phyloP scores from a whole-genome alignment of 768 basidiomycete genomes.

The Chlorophyllum brunneum region DNA sequence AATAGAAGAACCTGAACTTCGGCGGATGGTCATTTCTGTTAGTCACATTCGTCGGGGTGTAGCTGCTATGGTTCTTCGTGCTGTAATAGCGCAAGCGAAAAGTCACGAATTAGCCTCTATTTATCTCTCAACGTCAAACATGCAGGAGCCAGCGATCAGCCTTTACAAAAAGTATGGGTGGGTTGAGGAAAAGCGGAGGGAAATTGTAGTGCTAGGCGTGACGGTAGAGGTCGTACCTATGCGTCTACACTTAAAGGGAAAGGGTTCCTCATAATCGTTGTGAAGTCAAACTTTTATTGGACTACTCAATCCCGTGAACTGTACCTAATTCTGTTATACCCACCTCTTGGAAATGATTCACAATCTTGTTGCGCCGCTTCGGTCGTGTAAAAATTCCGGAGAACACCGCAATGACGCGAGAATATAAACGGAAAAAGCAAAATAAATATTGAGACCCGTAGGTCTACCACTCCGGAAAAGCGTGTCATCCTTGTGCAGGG shows the following conservation, averaged over 20 bases:
- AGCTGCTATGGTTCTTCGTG: conserved; percentile 14
- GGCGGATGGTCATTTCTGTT: conserved; percentile 19
- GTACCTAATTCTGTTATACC: too few species aligned
- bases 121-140: conserved; percentile 14
- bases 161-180: conserved; percentile 22
- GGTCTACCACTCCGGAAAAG: conserved; percentile 89
- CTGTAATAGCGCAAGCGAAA: conserved; percentile 14
- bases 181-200: background rate
- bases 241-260: background rate
- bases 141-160: conserved; percentile 15
- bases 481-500: conserved; percentile 99
- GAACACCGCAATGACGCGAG: background rate
- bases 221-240: background rate
- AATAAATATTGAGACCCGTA: conserved; percentile 57
- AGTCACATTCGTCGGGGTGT: conserved; percentile 16
- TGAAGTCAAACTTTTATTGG: too few species aligned
- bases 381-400: too few species aligned
- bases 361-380: too few species aligned
- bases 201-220: background rate
- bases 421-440: conserved; percentile 17
- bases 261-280: too few species aligned
- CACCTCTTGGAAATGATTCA: too few species aligned
- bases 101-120: conserved; percentile 9
- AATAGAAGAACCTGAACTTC: conserved; percentile 13
- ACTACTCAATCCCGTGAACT: too few species aligned